Base-by-base conservation (phyloP, 2,329 filamentous ascomycete species). In the Colletotrichum zoysiae region DNA sequence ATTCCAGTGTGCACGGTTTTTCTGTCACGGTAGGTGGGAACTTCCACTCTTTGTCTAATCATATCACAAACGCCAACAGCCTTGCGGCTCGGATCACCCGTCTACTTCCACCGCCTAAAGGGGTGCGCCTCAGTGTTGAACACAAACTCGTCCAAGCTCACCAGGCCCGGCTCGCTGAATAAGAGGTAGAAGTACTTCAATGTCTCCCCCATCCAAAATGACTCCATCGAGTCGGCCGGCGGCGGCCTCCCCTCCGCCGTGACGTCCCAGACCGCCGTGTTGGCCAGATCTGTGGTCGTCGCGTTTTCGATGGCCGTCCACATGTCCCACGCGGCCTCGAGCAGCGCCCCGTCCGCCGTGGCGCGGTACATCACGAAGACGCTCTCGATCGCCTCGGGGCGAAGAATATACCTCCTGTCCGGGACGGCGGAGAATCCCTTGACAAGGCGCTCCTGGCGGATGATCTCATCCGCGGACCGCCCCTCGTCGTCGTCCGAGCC, bases 331-430 rank as follows among this genome's bases (percentile, higher is more conserved):
- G 88, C 90, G 20, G 84, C 81, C 26, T 91, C 88, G 40, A 85
- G 84, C 70, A 88, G 85, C 20, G 82, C 78, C 14, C 81, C 78
- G 65, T 90, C 86, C 30, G 88, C 90, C 0, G 88, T 91, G 70
- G 90, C 86, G 64, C 90, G 85, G 78, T 90, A 91, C 84, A 92
- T 86, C 76, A 91, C 86, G 79, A 90, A 92, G 5, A 92, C 86
- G 26, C 88, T 90, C 79, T 92, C 90, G 60, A 92, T 91, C 5
- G 90, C 90, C 78, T 92, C 90, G 4, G 90, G 90, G 73, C 88
- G 85, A 46, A 90, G 81, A 42, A 89, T 85, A 73, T 90, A 91
- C 53, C 83, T 74, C 5, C 76, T 42, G 33, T 81, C 79, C 16
- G 74, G 71, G 0, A 77, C 75, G 23, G 75, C 67, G 7, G 72